Evolutionary conservation across 164 flowering plant genomes (phyloP), one percentile per base, ranked within the genome.

Genomic region (Malania oleifera): DNA sequence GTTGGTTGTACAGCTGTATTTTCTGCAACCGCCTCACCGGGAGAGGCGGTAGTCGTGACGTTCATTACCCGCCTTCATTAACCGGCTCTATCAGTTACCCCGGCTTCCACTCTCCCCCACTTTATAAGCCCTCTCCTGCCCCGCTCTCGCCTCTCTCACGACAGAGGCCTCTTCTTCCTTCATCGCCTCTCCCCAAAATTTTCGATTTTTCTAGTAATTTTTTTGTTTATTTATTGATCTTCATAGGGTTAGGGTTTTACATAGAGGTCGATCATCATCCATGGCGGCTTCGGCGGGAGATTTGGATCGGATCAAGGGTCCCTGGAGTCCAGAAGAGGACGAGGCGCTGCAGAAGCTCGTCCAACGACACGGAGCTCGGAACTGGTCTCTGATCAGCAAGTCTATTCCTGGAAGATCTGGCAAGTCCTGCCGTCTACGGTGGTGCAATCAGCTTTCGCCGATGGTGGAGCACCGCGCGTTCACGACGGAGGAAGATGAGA

Each of bases 401-500:
- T 63, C 74, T 55, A 73, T 80, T 14, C 79, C 77, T 5, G 87
- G 80, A 8, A 63, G 87, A 24, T 75, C 84, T 2, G 81, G 84
- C 7, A 82, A 80, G 25, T 80, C 84, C 6, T 82, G 87, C 60
- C 62, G 84, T 3, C 64, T 82, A 1, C 74, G 87, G 53, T 82
- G 84, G 84, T 82, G 80, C 54, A 82, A 82, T 45, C 84, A 80
- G 81, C 75, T 82, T 4, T 71, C 78, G 41, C 83, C 80, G 41
- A 73, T 55, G 53, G 81, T 81, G 51, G 74, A 71, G 62, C 80
- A 71, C 64, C 79, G 83, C 3, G 22, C 80, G 18, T 81, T 79
- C 59, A 59, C 80, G 46, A 22, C 67, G 25, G 78, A 75, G 52
- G 83, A 81, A 60, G 86, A 81, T 48, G 72, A 61, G 37, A 55